Conservation (phyloP, 164 flowering plant genomes). For the Sextonia rubra region DNA sequence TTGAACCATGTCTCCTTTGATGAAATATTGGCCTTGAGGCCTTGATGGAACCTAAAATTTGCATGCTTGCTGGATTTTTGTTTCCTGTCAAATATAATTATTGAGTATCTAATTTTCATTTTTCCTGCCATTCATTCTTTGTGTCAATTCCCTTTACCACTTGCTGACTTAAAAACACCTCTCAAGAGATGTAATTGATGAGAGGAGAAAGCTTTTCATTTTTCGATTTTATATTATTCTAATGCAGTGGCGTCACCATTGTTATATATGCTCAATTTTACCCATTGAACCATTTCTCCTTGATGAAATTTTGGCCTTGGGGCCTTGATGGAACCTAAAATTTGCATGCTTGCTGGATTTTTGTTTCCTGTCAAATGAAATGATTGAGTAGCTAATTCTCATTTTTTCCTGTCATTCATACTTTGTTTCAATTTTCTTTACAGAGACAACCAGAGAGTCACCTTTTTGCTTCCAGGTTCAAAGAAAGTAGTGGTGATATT, state of each 20-base stretch:
- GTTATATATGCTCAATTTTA: background rate
- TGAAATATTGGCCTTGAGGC: background rate
- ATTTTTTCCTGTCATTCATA: background rate
- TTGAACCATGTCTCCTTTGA: background rate
- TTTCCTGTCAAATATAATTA: background rate
- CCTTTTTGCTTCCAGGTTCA: slow-evolving; percentile 85
- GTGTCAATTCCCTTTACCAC: background rate
- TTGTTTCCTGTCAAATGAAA: background rate
- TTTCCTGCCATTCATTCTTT: background rate
- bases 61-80: background rate
- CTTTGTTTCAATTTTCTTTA: slow-evolving; percentile 3
- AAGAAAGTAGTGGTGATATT: slow-evolving; percentile 76
- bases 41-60: background rate
- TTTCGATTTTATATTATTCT: too few species aligned
- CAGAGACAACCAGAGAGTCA: slow-evolving; percentile 99
- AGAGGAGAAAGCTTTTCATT: too few species aligned
- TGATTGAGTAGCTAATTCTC: background rate
- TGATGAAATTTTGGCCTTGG: background rate
- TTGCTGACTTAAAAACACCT: too few species aligned
- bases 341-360: slow-evolving; percentile 2
- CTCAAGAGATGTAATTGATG: too few species aligned
- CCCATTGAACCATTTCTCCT: background rate
- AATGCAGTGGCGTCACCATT: background rate
- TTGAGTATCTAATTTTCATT: background rate
- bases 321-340: background rate